Percentiles rank a stretch among this genome's conserved stretches.
phyloP scores from a whole-genome alignment of 2,329 filamentous ascomycete genomes.

The Tolypocladium nubicola region DNA sequence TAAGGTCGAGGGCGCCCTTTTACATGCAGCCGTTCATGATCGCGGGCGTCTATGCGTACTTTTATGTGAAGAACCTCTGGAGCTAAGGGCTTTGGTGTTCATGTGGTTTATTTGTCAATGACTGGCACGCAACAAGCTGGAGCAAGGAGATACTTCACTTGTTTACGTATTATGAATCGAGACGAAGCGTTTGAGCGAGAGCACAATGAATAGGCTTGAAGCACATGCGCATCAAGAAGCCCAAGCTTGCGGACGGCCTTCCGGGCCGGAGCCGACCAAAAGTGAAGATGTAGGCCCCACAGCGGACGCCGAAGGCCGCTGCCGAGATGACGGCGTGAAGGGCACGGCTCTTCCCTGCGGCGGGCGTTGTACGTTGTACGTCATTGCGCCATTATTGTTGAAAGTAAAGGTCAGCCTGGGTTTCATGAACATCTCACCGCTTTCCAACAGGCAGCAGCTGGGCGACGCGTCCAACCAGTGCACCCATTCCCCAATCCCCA shows the following conservation, averaged over 20 bases:
- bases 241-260: neutral
- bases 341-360: neutral
- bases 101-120: neutral
- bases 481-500: neutral
- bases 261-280: neutral
- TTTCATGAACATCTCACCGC: neutral
- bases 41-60: neutral
- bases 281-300: neutral
- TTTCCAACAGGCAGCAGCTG: neutral
- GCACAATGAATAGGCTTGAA: neutral
- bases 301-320: neutral
- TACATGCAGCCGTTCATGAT: neutral
- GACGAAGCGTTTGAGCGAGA: neutral
- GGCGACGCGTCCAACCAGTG: neutral
- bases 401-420: neutral
- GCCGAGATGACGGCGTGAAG: neutral
- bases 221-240: neutral
- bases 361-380: too few species aligned
- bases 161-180: too few species aligned
- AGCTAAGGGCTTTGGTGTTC: neutral
- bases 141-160: neutral
- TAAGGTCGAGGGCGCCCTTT: conserved; percentile 4
- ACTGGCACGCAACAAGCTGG: too few species aligned
- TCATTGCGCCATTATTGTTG: neutral
- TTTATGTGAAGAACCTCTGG: neutral